Evolutionary conservation across 2,329 filamentous ascomycete species (phyloP).

Genomic region (Coleophoma crateriformis): DNA sequence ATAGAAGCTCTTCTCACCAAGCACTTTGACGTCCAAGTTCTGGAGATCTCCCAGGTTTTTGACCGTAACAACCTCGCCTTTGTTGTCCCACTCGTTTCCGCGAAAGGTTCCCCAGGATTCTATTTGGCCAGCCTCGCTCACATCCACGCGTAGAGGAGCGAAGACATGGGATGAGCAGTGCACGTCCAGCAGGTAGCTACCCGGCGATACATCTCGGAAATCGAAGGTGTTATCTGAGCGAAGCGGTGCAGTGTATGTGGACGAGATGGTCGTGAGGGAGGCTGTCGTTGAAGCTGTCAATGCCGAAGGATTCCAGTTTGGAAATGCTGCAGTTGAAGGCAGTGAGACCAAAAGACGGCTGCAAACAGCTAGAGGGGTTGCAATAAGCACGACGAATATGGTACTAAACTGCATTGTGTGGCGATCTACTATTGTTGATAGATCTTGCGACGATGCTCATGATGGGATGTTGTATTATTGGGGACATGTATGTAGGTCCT

Average conservation of each 20-base stretch:
- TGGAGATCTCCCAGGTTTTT: slow-evolving; percentile 16
- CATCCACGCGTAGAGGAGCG: slow-evolving; percentile 74
- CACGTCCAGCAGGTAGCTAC: slow-evolving; percentile 78
- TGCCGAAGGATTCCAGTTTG: slow-evolving; percentile 27
- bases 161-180: slow-evolving; percentile 72
- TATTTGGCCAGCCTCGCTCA: slow-evolving; percentile 44
- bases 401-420: slow-evolving; percentile 29
- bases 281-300: slow-evolving; percentile 54
- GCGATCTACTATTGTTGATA: neutral
- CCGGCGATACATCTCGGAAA: slow-evolving; percentile 66
- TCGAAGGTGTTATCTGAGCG: slow-evolving; percentile 65
- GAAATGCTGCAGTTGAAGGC: slow-evolving; percentile 17
- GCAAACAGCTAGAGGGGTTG: slow-evolving; percentile 25
- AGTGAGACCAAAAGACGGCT: slow-evolving; percentile 21
- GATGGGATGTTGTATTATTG: too few relatives aligned
- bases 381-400: slow-evolving; percentile 15
- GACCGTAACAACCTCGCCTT: slow-evolving; percentile 55
- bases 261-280: slow-evolving; percentile 55
- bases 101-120: slow-evolving; percentile 79
- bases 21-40: slow-evolving; percentile 33
- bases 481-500: too few relatives aligned
- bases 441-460: neutral
- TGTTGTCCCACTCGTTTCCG: slow-evolving; percentile 86
- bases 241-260: slow-evolving; percentile 53
- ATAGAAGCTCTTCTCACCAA: slow-evolving; percentile 69